Conservation (phyloP, 116 monocot species). For the Phalaenopsis hybrid region DNA sequence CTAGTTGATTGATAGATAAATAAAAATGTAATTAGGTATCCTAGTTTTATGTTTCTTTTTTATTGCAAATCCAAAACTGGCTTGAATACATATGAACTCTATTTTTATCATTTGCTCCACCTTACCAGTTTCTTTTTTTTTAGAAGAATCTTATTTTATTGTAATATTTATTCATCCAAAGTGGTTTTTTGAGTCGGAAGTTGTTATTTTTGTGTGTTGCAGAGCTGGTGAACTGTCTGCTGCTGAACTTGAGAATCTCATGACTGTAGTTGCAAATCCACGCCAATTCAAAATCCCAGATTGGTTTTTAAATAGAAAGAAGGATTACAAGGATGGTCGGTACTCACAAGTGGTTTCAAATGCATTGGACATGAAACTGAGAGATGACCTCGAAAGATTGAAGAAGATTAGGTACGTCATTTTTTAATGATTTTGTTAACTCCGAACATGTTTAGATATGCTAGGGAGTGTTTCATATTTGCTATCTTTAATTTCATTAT, state of each 20-base stretch:
- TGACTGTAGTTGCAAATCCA: constrained; percentile 34
- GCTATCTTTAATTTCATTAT: neutral
- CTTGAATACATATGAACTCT: neutral
- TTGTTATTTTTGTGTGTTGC: neutral
- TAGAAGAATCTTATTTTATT: neutral
- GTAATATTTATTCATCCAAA: neutral
- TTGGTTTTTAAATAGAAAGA: constrained; percentile 35
- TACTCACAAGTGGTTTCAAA: constrained; percentile 33
- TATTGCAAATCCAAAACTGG: neutral
- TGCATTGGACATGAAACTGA: constrained; percentile 31
- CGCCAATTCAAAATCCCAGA: constrained; percentile 36
- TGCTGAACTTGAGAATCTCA: constrained; percentile 31
- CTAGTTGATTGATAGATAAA: neutral
- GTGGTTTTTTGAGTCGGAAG: neutral
- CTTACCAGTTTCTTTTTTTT: neutral
- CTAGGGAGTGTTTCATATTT: neutral
- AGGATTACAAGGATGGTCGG: constrained; percentile 33
- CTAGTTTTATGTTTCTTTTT: neutral
- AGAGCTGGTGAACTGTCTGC: constrained; percentile 32
- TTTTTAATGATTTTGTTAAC: neutral
- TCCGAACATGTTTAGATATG: neutral
- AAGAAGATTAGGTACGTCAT: constrained; percentile 23
- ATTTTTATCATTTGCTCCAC: neutral
- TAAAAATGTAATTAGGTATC: neutral
- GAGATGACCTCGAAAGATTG: constrained; percentile 25